phyloP scores from a whole-genome alignment of 352 stramenopile species.

The Phytophthora idaei region DNA sequence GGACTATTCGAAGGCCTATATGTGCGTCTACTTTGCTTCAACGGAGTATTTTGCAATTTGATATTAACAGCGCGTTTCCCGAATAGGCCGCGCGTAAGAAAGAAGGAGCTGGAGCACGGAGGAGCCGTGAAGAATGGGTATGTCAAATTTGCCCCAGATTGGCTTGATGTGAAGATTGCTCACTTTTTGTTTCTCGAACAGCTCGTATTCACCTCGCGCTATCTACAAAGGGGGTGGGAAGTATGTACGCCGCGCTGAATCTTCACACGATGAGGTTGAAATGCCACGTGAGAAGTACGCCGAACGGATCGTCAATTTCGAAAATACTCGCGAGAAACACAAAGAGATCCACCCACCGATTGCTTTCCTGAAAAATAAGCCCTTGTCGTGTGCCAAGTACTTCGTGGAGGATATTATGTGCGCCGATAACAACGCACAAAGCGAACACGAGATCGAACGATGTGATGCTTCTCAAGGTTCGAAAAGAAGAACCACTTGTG shows the following conservation, averaged over 20 bases:
- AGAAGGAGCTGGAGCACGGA: constrained; percentile 49
- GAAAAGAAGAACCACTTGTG: constrained; percentile 31
- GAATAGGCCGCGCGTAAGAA: constrained; percentile 47
- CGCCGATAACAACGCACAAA: constrained; percentile 20
- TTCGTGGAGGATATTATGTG: constrained; percentile 59
- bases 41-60: background rate
- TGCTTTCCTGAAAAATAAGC: constrained; percentile 58
- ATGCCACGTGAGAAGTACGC: constrained; percentile 50
- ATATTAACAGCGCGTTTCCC: background rate
- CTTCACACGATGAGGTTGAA: constrained; percentile 13
- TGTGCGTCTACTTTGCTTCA: constrained; percentile 35
- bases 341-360: constrained; percentile 78
- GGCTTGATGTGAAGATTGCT: background rate
- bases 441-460: constrained; percentile 20
- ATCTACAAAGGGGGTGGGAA: constrained; percentile 66
- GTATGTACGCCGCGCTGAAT: constrained; percentile 39
- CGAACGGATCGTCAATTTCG: constrained; percentile 55
- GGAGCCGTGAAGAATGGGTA: constrained; percentile 55
- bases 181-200: constrained; percentile 12
- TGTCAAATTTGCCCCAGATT: background rate
- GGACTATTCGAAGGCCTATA: constrained; percentile 49
- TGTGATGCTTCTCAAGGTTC: constrained; percentile 1
- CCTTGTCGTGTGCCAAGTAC: constrained; percentile 62
- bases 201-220: constrained; percentile 52
- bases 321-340: constrained; percentile 60